These are phyloP conservation scores for Stylonectria norvegica DNA, from an alignment of 2,329 filamentous ascomycete genomes.

Conservation along the genomic window DNA sequence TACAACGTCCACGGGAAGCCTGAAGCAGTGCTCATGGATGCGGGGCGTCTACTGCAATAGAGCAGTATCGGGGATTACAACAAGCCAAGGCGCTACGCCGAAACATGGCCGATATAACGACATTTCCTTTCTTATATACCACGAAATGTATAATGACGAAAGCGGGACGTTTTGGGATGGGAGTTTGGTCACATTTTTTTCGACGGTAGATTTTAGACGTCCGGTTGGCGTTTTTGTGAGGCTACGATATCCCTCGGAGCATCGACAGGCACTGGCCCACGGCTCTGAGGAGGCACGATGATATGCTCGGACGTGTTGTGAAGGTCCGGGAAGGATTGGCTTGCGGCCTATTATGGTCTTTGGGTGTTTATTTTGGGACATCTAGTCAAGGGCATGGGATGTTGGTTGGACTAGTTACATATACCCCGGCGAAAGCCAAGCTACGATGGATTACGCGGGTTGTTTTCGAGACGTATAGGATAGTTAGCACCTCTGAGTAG, in stretches of 20 bases:
- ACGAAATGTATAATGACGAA: conserved; percentile 18
- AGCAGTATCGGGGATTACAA: background rate
- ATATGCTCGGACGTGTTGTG: no score
- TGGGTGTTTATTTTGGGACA: conserved; percentile 6
- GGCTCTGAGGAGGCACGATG: background rate
- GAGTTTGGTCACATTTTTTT: conserved; percentile 5
- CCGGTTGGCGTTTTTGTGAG: conserved; percentile 11
- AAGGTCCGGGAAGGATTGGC: no score
- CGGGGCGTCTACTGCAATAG: conserved; percentile 39
- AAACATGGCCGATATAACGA: conserved; percentile 9
- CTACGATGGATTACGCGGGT: conserved; percentile 19
- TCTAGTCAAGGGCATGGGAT: conserved; percentile 16
- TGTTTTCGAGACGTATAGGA: no score
- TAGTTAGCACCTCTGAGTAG: no score
- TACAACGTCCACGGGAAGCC: conserved; percentile 30
- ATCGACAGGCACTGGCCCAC: background rate
- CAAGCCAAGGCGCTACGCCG: no score
- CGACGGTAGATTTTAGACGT: conserved; percentile 14
- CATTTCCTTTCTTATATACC: conserved; percentile 7
- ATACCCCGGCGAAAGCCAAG: conserved; percentile 30
- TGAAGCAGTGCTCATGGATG: conserved; percentile 36
- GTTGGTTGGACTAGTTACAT: conserved; percentile 21
- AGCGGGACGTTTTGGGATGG: conserved; percentile 9
- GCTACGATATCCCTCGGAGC: conserved; percentile 2
- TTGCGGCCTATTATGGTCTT: conserved; percentile 9